These are phyloP conservation scores for Acidiella bohemica DNA, from an alignment of 495 filamentous ascomycete species.

Conservation along the genomic window DNA sequence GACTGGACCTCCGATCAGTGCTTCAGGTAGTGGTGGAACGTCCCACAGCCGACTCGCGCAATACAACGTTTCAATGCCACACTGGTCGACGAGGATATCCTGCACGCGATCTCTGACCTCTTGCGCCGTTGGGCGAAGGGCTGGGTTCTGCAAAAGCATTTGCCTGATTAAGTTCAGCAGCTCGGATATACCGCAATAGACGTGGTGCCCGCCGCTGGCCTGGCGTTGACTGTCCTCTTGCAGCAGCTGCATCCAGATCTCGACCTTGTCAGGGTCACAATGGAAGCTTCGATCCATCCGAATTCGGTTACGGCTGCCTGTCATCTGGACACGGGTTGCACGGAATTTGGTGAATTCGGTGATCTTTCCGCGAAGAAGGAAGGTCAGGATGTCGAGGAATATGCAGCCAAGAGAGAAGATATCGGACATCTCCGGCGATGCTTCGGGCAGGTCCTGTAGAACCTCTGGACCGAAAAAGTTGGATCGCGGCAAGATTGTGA, in stretches of 20 bases:
- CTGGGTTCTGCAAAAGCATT: slow-evolving; percentile 25
- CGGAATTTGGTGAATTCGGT: slow-evolving; percentile 63
- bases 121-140: slow-evolving; percentile 22
- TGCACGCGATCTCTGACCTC: slow-evolving; percentile 24
- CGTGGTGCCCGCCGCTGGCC: slow-evolving; percentile 13
- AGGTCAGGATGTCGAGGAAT: slow-evolving; percentile 54
- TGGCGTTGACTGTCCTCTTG: slow-evolving; percentile 25
- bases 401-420: slow-evolving; percentile 67
- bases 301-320: slow-evolving; percentile 1
- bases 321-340: slow-evolving; percentile 46
- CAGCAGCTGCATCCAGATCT: slow-evolving; percentile 60
- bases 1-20: neutral
- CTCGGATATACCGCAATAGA: slow-evolving; percentile 23
- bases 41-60: slow-evolving; percentile 14
- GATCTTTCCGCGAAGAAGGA: slow-evolving; percentile 58
- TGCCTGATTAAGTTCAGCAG: slow-evolving; percentile 23
- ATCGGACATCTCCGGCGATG: slow-evolving; percentile 38
- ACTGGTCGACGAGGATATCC: slow-evolving; percentile 21
- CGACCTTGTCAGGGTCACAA: slow-evolving; percentile 61
- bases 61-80: slow-evolving; percentile 18
- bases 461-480: slow-evolving; percentile 8
- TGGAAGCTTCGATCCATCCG: slow-evolving; percentile 61
- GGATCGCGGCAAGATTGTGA: slow-evolving; percentile 5
- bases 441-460: slow-evolving; percentile 8
- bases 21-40: slow-evolving; percentile 1